These are phyloP conservation scores for Thielaviopsis euricoi DNA, from an alignment of 2,329 filamentous ascomycete genomes.

Conservation along the genomic window DNA sequence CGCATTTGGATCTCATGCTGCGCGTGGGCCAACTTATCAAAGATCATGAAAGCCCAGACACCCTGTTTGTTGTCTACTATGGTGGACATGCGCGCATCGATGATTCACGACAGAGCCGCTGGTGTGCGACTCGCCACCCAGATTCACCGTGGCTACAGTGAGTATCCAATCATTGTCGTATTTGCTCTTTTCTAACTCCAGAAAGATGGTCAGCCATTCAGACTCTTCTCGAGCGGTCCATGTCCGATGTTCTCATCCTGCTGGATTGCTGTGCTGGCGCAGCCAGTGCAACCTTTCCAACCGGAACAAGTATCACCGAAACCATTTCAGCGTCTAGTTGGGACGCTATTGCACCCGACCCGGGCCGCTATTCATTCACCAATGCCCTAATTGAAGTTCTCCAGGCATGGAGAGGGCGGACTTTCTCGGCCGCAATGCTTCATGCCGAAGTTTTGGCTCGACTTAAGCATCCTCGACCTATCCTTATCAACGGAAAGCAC, in stretches of 20 bases:
- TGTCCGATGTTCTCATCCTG: slow-evolving; percentile 40
- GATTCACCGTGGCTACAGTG: slow-evolving; percentile 40
- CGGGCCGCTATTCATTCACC: slow-evolving; percentile 42
- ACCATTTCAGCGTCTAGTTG: slow-evolving; percentile 46
- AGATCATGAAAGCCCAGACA: slow-evolving; percentile 36
- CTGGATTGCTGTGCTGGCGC: slow-evolving; percentile 44
- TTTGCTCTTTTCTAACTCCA: slow-evolving; percentile 1
- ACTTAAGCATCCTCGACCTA: slow-evolving; percentile 40
- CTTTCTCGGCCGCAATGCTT: slow-evolving; percentile 43
- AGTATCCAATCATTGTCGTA: slow-evolving; percentile 13
- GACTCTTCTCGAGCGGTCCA: slow-evolving; percentile 38
- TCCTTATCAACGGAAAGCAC: slow-evolving; percentile 38
- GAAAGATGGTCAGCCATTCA: slow-evolving; percentile 42
- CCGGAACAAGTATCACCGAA: slow-evolving; percentile 39
- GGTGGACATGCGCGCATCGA: slow-evolving; percentile 44
- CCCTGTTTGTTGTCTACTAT: slow-evolving; percentile 41
- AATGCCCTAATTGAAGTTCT: slow-evolving; percentile 42
- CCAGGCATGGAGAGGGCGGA: slow-evolving; percentile 36
- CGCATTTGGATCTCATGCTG: slow-evolving; percentile 42
- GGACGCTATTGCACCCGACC: slow-evolving; percentile 44
- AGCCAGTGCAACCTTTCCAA: slow-evolving; percentile 41
- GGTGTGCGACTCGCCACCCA: slow-evolving; percentile 38
- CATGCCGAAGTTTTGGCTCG: slow-evolving; percentile 44
- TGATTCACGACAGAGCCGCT: slow-evolving; percentile 41
- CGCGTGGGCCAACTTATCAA: slow-evolving; percentile 40